Evolutionary conservation across 176 grass and related monocot species (phyloP).

Genomic region (Ensete glaucum): DNA sequence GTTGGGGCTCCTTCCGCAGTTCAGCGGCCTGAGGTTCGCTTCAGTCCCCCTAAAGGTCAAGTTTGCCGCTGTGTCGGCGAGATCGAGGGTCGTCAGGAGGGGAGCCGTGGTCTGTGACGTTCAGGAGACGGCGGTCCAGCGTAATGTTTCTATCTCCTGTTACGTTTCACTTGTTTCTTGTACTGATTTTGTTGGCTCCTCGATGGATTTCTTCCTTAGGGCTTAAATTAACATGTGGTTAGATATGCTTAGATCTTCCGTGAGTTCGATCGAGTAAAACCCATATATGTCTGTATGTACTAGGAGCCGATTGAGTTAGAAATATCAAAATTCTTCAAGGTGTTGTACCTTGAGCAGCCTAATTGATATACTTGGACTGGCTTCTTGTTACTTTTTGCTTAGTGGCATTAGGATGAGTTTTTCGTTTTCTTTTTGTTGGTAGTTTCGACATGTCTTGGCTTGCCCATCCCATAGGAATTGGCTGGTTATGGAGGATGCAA

Average conservation of each 20-base stretch:
- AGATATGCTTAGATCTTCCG: too few species aligned
- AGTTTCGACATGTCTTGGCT: too few species aligned
- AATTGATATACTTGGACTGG: neutral
- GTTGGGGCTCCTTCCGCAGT: neutral
- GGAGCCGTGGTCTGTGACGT: conserved; percentile 13
- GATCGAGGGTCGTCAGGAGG: neutral
- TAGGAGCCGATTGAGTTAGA: too few species aligned
- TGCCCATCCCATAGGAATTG: too few species aligned
- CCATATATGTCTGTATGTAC: too few species aligned
- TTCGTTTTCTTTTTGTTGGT: too few species aligned
- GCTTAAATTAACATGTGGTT: neutral
- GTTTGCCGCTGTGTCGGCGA: neutral
- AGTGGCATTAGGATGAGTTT: too few species aligned
- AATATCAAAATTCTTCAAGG: too few species aligned
- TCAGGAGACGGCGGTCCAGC: conserved; percentile 11
- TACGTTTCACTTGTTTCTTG: neutral
- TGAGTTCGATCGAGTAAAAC: too few species aligned
- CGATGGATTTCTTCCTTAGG: neutral
- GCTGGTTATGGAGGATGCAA: too few species aligned
- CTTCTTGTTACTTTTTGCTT: too few species aligned
- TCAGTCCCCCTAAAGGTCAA: neutral
- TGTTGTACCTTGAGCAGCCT: too few species aligned
- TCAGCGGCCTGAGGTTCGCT: conserved; percentile 3
- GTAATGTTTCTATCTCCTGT: neutral
- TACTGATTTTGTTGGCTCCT: neutral